phyloP scores from a whole-genome alignment of 352 stramenopile species.

The Globisporangium spiculum region DNA sequence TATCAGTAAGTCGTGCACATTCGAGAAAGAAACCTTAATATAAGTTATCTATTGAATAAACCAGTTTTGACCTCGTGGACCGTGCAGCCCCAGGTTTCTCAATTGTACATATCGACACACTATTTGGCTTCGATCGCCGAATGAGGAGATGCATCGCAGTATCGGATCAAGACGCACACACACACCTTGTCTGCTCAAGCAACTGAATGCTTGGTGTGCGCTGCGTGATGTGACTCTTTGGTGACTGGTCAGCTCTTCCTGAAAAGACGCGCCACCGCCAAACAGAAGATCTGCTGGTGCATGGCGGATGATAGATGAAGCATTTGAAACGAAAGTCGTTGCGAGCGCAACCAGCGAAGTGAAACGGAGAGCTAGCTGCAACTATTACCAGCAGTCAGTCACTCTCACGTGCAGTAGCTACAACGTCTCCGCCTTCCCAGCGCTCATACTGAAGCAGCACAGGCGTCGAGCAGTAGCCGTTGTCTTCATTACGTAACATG shows the following conservation, averaged over 20 bases:
- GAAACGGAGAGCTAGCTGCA: neutral
- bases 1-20: neutral
- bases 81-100: neutral
- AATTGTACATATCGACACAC: neutral
- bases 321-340: constrained; percentile 8
- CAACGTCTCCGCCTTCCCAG: neutral
- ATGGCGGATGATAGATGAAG: neutral
- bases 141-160: no score
- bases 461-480: neutral
- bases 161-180: neutral
- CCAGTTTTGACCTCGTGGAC: constrained; percentile 6
- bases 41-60: constrained; percentile 18
- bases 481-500: neutral
- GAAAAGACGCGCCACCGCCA: constrained; percentile 6
- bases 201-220: no score
- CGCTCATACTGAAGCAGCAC: neutral
- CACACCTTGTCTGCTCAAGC: neutral
- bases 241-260: neutral
- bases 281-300: neutral
- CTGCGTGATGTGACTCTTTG: neutral
- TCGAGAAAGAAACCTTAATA: constrained; percentile 9
- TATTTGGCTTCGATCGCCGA: neutral
- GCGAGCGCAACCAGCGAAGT: neutral
- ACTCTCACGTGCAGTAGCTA: no score
- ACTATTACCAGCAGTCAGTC: neutral